Conservation (phyloP, 1,284 basidiomycete species). For the Cryptococcus floricola region DNA sequence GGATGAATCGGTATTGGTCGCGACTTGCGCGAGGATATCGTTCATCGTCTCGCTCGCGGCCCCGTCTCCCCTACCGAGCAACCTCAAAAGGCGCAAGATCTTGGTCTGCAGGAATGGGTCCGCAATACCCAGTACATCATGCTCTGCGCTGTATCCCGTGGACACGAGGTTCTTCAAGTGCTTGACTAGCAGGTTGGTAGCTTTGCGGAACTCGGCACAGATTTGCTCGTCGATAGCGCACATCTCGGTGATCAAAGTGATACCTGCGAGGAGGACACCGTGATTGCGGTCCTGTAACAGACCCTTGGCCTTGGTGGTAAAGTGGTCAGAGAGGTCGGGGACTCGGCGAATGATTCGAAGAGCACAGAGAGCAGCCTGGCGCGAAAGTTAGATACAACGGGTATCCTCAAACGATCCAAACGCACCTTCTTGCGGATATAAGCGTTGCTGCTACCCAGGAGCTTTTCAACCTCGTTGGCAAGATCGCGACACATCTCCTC, state of each 20-base stretch:
- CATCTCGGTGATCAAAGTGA: constrained; percentile 95
- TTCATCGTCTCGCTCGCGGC: constrained; percentile 96
- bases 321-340: constrained; percentile 93
- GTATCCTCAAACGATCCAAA: neutral
- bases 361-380: constrained; percentile 91
- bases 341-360: constrained; percentile 93
- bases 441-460: constrained; percentile 94
- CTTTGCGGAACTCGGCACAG: constrained; percentile 82
- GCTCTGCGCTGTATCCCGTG: constrained; percentile 96
- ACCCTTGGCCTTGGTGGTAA: constrained; percentile 79
- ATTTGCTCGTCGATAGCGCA: constrained; percentile 71
- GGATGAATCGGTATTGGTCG: constrained; percentile 95
- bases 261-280: constrained; percentile 87
- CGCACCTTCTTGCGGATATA: constrained; percentile 97
- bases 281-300: constrained; percentile 95
- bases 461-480: constrained; percentile 95
- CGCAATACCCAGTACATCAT: constrained; percentile 98
- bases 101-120: constrained; percentile 99
- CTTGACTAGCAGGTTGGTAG: constrained; percentile 87
- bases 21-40: constrained; percentile 96
- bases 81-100: constrained; percentile 83
- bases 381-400: neutral
- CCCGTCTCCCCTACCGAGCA: constrained; percentile 80
- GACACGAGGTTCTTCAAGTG: constrained; percentile 94
- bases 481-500: constrained; percentile 98